Evolutionary conservation across 352 stramenopile genomes (phyloP), one percentile per base, ranked within the genome.

Genomic region (Pythium plurisporium): DNA sequence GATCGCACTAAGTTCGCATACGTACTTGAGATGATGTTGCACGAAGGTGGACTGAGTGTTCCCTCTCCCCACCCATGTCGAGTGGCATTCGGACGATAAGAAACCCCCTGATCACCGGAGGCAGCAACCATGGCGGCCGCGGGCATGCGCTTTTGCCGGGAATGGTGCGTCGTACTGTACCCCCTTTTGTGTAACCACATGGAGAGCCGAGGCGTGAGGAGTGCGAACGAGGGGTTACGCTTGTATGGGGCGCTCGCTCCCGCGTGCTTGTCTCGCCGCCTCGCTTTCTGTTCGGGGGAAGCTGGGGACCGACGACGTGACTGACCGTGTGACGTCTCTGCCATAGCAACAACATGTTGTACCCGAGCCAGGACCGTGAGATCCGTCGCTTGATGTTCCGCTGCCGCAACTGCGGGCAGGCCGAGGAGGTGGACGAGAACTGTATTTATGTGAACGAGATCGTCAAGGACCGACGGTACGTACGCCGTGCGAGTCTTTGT

Each of bases 381-480:
- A 73, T 92, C 43, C 85, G 82, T 25, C 82, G 82, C 38, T 65
- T 95, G 29, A 87, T 87, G 69, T 95, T 95, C 58, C 82, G 82
- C 44, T 95, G 85, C 58, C 85, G 85, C 26, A 95, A 95, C 55
- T 95, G 85, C 51, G 82, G 85, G 14, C 85, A 95, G 70, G 74
- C 81, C 26, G 85, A 95, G 57, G 81, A 93, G 48, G 81, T 95
- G 46, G 81, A 91, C 36, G 82, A 95, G 65, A 87, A 86, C 72
- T 95, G 85, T 89, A 95, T 95, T 88, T 95, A 95, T 87, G 85
- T 78, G 34, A 95, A 95, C 67, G 83, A 95, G 61, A 72, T 95
- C 58, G 85, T 95, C 45, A 93, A 91, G 70, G 85, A 95, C 71
- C 88, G 81, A 29, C 81, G 85, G 82, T 92, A 54, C 69, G 75